Base-by-base conservation (phyloP, 192 early-diverging fungal species). In the Dispira simplex region DNA sequence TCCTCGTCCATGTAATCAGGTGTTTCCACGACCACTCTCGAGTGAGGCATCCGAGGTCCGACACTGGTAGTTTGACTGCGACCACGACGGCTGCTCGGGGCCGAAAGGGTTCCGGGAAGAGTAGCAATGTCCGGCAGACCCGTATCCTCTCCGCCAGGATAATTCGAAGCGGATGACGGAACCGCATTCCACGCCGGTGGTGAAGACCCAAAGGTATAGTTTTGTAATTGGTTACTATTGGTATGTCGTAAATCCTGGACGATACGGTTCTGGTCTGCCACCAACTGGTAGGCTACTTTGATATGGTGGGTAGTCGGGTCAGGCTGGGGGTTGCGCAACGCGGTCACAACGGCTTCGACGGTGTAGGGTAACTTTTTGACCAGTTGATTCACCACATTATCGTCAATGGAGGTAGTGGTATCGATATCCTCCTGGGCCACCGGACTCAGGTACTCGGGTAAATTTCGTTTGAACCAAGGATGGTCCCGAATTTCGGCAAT, bases 211-310 rank as follows among this genome's bases (percentile, higher is more conserved):
- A 86, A 71, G 10, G 59, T 44, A n/a, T 62, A 62, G n/a, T 62
- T 46, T 45, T 62, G 59, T 12, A 62, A 20, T 8, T 62, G 59
- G 25, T 12, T 44, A 18, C n/a, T 44, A 12, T 39, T n/a, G 59
- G 59, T 46, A 45, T 44, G 59, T 2, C 59, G 59, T 11, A 62
- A 45, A 25, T 62, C 59, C 11, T 18, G 44, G 1, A 25, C 44
- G 16, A 62, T 62, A 18, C 59, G 59, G 20, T 62, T 62, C 43
- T 62, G 59, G 71, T 97, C 96, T 1, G 92, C 79, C n/a, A 92
- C 86, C 63, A 98, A 77, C 68, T 95, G 93, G 71, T 96, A 98
- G 8, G 96, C 92, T 8, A 98, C 96, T 66, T 95, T 95, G 62
- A 95, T 85, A 26, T 91, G 92, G 71, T 95, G 97, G 69, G 93